Evolutionary conservation across 1,284 basidiomycete species (phyloP).

Genomic region (Pterulicium gracile): DNA sequence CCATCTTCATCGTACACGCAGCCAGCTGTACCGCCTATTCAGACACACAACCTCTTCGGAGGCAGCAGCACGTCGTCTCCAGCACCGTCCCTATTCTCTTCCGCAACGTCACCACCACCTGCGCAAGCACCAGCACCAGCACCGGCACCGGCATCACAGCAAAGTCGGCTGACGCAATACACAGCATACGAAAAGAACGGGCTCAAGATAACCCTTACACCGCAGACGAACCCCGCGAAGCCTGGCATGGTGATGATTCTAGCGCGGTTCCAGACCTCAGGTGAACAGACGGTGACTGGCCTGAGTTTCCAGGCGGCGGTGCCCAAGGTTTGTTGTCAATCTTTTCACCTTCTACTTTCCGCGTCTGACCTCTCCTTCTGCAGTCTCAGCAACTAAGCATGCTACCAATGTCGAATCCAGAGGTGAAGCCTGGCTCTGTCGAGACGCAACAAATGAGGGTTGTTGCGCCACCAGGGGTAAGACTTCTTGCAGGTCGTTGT

Average conservation of each 20-base stretch:
- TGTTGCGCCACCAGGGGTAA: slow-evolving; percentile 77
- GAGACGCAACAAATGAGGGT: slow-evolving; percentile 97
- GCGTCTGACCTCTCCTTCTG: slow-evolving; percentile 5
- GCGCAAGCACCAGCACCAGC: slow-evolving; percentile 32
- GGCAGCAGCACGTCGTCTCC: slow-evolving; percentile 17
- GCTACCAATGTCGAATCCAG: slow-evolving; percentile 90
- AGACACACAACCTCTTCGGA: slow-evolving; percentile 5
- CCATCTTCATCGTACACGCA: slow-evolving; percentile 22
- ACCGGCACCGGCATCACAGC: slow-evolving; percentile 29
- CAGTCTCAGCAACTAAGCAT: slow-evolving; percentile 97
- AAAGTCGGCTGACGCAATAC: slow-evolving; percentile 59
- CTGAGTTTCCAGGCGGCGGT: slow-evolving; percentile 97
- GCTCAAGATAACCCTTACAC: slow-evolving; percentile 83
- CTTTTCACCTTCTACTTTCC: slow-evolving; percentile 2
- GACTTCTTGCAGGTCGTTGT: slow-evolving; percentile 22
- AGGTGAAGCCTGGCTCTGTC: slow-evolving; percentile 64
- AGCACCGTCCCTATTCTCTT: slow-evolving; percentile 29
- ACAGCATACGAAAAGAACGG: slow-evolving; percentile 89
- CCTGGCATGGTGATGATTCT: slow-evolving; percentile 87
- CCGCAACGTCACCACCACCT: slow-evolving; percentile 15
- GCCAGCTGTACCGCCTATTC: slow-evolving; percentile 19
- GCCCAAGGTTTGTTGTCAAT: slow-evolving; percentile 61
- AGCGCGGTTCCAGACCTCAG: slow-evolving; percentile 75
- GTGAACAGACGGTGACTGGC: slow-evolving; percentile 37
- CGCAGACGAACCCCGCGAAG: slow-evolving; percentile 66